Base-by-base conservation (phyloP, 768 basidiomycete genomes). In the Naganishia onofrii region DNA sequence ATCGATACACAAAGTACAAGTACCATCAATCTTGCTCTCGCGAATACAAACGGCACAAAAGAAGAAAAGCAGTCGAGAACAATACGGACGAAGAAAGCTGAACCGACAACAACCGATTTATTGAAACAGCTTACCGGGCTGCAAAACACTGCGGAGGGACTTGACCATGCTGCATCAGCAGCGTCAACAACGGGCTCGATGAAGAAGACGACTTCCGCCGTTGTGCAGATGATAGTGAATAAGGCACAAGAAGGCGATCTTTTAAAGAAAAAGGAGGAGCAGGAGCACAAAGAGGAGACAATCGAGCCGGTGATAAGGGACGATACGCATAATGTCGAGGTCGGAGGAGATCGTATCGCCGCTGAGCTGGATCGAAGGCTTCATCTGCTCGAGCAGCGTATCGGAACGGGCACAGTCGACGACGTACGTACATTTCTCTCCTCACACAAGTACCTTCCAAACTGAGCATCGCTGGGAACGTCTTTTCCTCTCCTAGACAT, bases 381-480 rank as follows among this genome's bases (percentile, higher is more conserved):
- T 1, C 89, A 90, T 8, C 87, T 89, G 71, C 83, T 99, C 19
- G 95, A 98, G 78, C 87, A 85, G 69, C 73, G 90, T 13, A 84
- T 99, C 34, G 95, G 95, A 1, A 87, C 88, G n/a, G 88, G 85
- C 67, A 85, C 89, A 15, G 84, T 93, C 13, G 92, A 96, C 78
- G 92, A 95, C 84, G 93, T 92, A 78, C 67, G 85, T 42, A 23
- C 12, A 3, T 23, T 51, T 12, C 34, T 12, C 34, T 36, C 34
- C 34, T 36, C 34, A 5, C 12, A 4, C 34, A 36, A 36, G 12
- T 36, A 4, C 6, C 34, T 12, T 36, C 34, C 34, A 36, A 36
- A n/a, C n/a, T n/a, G n/a, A n/a, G n/a, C n/a, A n/a, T n/a, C n/a
- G n/a, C n/a, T n/a, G n/a, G n/a, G n/a, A n/a, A n/a, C n/a, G n/a